Base-by-base conservation (phyloP, 2,329 filamentous ascomycete genomes). In the Bertia moriformis region DNA sequence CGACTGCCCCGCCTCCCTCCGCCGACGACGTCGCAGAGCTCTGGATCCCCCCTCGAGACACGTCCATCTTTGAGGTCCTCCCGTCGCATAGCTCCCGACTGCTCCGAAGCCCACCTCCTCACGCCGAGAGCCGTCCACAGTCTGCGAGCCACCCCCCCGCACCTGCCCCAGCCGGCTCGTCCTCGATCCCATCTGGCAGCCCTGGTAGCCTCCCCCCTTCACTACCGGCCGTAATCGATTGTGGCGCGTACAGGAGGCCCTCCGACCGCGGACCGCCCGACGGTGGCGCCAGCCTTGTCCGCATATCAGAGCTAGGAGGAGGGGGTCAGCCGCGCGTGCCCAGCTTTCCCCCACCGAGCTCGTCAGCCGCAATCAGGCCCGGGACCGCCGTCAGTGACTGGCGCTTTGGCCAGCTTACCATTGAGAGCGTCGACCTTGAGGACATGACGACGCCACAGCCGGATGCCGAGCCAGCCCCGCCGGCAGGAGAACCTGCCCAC, bases 371-470 rank as follows among this genome's bases (percentile, higher is more conserved):
- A 3, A 60, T 72, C 40, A 59, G 60, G 14, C 66, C 66, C 2
- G 54, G 60, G 42, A 65, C 59, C 33, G 73, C 73, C 2, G 58
- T 60, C 3, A 62, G 59, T 40, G 89, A 96, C 57, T 89, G 84
- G 79, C 71, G 91, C 39, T 86, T 93, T 55, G 83, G 81, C 35
- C 67, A 66, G n/a, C 70, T 96, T 39, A 73, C 70, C 40, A 74
- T 95, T 32, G 78, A 89, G 56, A 84, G 83, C 51, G 77, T 94
- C 56, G 83, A 93, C 56, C 78, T 88, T 67, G 18, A 20, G 13
- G 19, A 19, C 19, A n/a, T 13, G 18, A 13, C 12, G 7, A n/a
- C 14, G 14, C 22, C 37, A 44, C 36, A 33, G 43, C 43, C 24
- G 45, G 41, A 17, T 49, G 47, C 39, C 61, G 62, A 55, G 48